Base-by-base conservation (phyloP, 1,284 basidiomycete genomes). In the Cryptococcus sp. region DNA sequence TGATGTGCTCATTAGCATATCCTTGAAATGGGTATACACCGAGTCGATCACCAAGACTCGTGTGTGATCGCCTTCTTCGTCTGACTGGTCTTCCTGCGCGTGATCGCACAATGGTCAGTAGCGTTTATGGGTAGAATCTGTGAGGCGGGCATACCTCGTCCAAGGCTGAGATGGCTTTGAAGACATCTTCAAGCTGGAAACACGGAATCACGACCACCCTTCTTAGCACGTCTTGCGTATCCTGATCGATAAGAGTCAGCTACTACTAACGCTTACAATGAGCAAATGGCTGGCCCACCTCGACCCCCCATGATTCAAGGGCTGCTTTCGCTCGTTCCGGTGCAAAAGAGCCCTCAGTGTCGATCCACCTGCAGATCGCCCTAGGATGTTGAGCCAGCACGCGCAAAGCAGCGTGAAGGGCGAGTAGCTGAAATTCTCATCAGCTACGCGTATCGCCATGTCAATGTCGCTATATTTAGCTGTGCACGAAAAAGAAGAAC, bases 291-390 rank as follows among this genome's bases (percentile, higher is more conserved):
- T 60, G 22, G 52, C 74, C 60, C 52, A 77, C 78, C 19, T 68
- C 57, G 4, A 68, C 56, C 10, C 61, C 61, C 63, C 62, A 62
- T 5, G 16, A 20, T 25, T 66, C 60, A 2, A 77, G 58, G 0
- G 77, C 62, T 5, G 58, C 55, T 20, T 61, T 58, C 4, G 76
- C 75, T 22, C 77, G 56, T 5, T 66, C 53, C 0, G 76, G 64
- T 20, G 64, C 63, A 60, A 79, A 77, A 2, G 68, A 66, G 4
- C 73, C 76, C 10, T 76, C 71, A 0, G 74, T 73, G 52, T 79
- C 77, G 23, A 79, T 58, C 77, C 77, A 79, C 25, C 57, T 62
- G 19, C 74, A 76, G 0, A 62, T 63, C 0, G 65, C 67, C 1
- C 48, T 45, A 1, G 55, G 25, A 40, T 77, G 66, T 0, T 45